phyloP scores from a whole-genome alignment of 208 protist species.

The Borovskyia barvae region DNA sequence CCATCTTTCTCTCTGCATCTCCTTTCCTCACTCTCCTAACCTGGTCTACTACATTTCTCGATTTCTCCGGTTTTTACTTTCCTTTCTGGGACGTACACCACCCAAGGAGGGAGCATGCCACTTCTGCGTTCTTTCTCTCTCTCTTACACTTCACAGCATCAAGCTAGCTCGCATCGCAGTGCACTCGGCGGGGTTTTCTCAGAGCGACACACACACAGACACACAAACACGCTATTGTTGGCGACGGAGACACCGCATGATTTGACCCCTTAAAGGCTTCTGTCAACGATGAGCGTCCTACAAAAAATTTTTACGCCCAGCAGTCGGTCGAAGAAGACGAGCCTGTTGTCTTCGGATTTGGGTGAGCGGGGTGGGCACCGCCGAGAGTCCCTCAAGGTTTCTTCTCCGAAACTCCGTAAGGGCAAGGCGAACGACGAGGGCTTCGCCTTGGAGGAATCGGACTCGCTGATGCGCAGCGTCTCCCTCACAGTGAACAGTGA shows the following conservation, averaged over 20 bases:
- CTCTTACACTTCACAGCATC: background rate
- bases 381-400: slow-evolving; percentile 1
- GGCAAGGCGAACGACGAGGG: slow-evolving; percentile 5
- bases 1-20: background rate
- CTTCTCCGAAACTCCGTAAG: slow-evolving; percentile 5
- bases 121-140: background rate
- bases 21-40: slow-evolving; percentile 2
- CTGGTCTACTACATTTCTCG: background rate
- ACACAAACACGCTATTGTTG: background rate
- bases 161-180: background rate
- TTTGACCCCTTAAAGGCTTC: background rate
- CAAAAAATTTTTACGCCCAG: slow-evolving; percentile 30
- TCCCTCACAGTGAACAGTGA: slow-evolving; percentile 33
- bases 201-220: background rate
- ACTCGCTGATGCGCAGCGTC: slow-evolving; percentile 4
- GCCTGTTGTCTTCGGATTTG: slow-evolving; percentile 4
- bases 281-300: slow-evolving; percentile 12
- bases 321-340: slow-evolving; percentile 17
- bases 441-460: slow-evolving; percentile 9
- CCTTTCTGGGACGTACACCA: background rate
- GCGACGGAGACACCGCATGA: background rate
- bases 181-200: slow-evolving; percentile 1
- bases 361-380: background rate
- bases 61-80: slow-evolving; percentile 3
- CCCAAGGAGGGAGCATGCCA: too few species aligned